Evolutionary conservation across 495 filamentous ascomycete genomes (phyloP), one percentile per base, ranked within the genome.

Genomic region (Pyronema domesticum): DNA sequence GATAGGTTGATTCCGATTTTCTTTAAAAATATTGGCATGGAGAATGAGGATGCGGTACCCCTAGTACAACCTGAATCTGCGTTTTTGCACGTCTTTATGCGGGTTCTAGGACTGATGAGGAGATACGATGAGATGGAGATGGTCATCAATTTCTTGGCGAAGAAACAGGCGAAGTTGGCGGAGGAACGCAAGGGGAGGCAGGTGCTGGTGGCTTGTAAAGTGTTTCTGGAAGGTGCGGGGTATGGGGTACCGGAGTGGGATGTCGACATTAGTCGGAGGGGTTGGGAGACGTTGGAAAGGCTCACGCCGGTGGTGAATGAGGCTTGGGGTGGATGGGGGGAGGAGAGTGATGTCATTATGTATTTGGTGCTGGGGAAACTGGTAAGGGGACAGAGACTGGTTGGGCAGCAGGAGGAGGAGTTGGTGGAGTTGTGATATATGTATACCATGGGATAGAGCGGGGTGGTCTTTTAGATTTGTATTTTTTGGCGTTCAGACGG

Each of bases 21-120:
- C 30, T 33, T 33, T 3, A 14, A 40, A 9, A 37, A 37, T 5
- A n/a, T 36, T 5, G 39, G 37, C 0, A 40, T 50, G 11, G 37
- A 37, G 0, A 37, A n/a, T 14, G 4, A 17, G n/a, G 53, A 56
- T 19, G 23, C 30, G 9, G 6, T 34, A 17, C 15, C 44, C 7
- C 18, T 51, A 17, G 13, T 57, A 39, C 14, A 15, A 9, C 37
- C 55, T 37, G 34, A 52, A 45, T 36, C 48, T 18, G 34, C 55
- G 8, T 9, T 39, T 10, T 46, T 65, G 3, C 62, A 65, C 13
- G 56, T 53, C 0, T 61, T 66, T 39, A 43, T 65, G 5, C 18
- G 62, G 0, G 11, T 51, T 2, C 46, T 65, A 0, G 63, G 63
- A 0, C 55, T 62, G 15, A 14, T 56, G 1, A 55, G 56, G 4